phyloP scores from a whole-genome alignment of 495 filamentous ascomycete genomes.

The Podospora tetraspora region DNA sequence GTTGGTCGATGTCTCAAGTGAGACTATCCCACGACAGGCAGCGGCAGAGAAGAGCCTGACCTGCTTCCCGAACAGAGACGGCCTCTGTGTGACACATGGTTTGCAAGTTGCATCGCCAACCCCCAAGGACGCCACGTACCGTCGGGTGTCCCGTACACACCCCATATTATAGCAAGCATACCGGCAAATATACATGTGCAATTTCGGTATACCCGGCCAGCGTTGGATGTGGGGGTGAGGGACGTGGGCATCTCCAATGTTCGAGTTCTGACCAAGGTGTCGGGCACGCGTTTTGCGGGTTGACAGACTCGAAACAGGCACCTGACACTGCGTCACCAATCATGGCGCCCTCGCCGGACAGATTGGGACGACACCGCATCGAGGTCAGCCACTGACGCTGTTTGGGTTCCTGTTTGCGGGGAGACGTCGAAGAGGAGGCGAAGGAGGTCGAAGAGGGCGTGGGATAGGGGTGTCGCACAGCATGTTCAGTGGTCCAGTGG shows the following conservation, averaged over 20 bases:
- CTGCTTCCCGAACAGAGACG: neutral
- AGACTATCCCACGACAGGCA: conserved; percentile 1
- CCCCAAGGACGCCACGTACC: neutral
- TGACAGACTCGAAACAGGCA: neutral
- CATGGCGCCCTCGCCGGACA: neutral
- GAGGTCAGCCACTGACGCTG: neutral
- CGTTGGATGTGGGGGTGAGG: neutral
- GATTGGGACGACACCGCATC: neutral
- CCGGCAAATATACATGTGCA: neutral
- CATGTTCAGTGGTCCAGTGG: neutral
- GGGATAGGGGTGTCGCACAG: neutral
- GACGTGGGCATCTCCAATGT: neutral
- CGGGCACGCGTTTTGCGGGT: neutral
- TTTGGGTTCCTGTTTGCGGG: neutral
- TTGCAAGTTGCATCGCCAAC: neutral
- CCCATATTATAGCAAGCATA: neutral
- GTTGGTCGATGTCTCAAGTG: conserved; percentile 6
- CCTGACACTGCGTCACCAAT: neutral
- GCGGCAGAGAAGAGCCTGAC: neutral
- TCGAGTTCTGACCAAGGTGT: neutral
- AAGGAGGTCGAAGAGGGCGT: neutral
- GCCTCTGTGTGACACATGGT: conserved; percentile 1
- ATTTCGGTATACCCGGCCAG: neutral
- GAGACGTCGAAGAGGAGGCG: neutral
- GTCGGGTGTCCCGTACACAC: neutral